Conservation (phyloP, 192 early-diverging fungal genomes). For the Thamnidium elegans region DNA sequence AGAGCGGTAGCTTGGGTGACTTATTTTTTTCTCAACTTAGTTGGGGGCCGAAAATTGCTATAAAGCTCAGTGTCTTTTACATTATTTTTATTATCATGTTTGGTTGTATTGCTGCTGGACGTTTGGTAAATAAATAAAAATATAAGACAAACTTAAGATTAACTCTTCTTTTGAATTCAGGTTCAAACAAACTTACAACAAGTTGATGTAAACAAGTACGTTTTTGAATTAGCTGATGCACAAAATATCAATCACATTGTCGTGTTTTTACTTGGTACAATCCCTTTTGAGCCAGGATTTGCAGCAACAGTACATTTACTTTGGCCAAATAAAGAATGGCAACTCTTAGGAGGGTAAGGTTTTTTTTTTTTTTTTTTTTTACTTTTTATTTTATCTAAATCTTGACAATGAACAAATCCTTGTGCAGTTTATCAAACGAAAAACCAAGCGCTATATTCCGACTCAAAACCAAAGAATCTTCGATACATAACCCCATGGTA, state of each 20-base stretch:
- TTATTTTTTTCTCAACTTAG: too few relatives aligned
- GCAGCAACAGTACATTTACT: constrained; percentile 93
- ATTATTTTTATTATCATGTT: constrained; percentile 5
- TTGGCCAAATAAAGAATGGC: constrained; percentile 83
- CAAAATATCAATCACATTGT: constrained; percentile 91
- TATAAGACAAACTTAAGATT: background rate
- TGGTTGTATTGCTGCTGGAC: constrained; percentile 19
- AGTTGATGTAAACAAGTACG: constrained; percentile 82
- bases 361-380: background rate
- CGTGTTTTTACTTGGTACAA: constrained; percentile 84
- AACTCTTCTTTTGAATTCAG: constrained; percentile 25
- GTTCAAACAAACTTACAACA: constrained; percentile 91
- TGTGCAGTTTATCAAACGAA: constrained; percentile 71
- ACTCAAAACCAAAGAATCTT: constrained; percentile 32
- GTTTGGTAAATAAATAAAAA: constrained; percentile 12
- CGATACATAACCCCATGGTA: background rate
- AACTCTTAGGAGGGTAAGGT: constrained; percentile 66
- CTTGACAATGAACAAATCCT: background rate
- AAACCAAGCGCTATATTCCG: constrained; percentile 83
- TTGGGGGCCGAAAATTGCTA: too few relatives aligned
- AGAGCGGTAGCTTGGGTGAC: too few relatives aligned
- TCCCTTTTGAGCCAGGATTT: constrained; percentile 85
- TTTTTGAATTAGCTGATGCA: constrained; percentile 87
- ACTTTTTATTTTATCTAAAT: too few relatives aligned
- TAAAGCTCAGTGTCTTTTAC: too few relatives aligned